Percentiles rank a stretch among this genome's conserved stretches.
phyloP scores from a whole-genome alignment of 1,284 basidiomycete species.

The Marasmius oreades region DNA sequence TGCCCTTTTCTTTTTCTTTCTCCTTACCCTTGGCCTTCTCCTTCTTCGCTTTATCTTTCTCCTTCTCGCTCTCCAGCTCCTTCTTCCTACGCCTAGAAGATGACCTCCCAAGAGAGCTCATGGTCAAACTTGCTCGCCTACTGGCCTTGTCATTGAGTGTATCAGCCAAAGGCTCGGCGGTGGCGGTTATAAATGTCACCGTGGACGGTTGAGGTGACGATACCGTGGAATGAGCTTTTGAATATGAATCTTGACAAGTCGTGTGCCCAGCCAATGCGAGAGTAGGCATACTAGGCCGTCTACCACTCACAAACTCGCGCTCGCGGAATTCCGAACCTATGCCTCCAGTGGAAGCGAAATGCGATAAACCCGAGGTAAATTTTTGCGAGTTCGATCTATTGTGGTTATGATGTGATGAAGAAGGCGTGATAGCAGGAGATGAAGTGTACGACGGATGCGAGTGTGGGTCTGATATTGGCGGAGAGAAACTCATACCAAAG shows the following conservation, averaged over 20 bases:
- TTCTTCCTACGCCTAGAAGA: conserved; percentile 4
- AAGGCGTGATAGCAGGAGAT: conserved; percentile 15
- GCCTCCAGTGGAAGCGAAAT: conserved; percentile 9
- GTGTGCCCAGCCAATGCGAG: conserved; percentile 8
- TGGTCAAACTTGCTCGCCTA: neutral
- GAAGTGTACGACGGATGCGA: too few relatives aligned
- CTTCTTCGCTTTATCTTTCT: conserved; percentile 7
- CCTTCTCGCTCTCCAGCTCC: conserved; percentile 8
- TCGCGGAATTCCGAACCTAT: conserved; percentile 3
- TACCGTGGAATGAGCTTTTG: neutral
- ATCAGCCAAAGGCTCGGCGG: neutral
- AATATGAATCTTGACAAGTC: neutral
- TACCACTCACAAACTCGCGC: conserved; percentile 17
- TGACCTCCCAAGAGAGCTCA: conserved; percentile 4
- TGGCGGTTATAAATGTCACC: neutral
- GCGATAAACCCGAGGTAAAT: conserved; percentile 14
- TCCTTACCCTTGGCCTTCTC: conserved; percentile 16
- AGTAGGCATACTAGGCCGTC: conserved; percentile 29
- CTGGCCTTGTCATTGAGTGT: neutral
- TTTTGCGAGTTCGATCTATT: conserved; percentile 6
- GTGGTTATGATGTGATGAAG: neutral
- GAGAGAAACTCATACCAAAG: conserved; percentile 14
- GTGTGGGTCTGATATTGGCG: conserved; percentile 13
- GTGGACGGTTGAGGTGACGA: neutral
- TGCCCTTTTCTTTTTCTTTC: conserved; percentile 14